A percentile compares a stretch with the other conserved stretches of the same genome.
Conservation (phyloP, 352 stramenopile genomes). For the Stramenopiles sp. region DNA sequence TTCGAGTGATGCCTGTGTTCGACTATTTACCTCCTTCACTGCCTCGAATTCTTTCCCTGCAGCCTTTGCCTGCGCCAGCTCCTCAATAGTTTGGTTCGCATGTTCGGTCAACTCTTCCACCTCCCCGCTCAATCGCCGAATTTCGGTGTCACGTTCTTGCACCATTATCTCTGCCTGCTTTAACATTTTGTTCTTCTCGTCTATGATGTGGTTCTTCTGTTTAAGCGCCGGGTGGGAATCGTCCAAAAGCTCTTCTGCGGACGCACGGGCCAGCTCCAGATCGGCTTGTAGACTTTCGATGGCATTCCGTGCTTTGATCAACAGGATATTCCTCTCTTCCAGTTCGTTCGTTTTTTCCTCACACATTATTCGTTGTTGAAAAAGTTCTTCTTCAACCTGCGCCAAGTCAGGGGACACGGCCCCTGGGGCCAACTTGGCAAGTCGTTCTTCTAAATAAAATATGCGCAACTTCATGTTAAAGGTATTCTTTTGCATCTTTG, state of each 20-base stretch:
- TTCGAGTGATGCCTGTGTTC: background rate
- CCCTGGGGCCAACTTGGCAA: background rate
- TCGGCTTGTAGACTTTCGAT: background rate
- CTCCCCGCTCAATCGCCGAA: background rate
- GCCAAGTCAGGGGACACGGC: background rate
- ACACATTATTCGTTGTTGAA: slow-evolving; percentile 11
- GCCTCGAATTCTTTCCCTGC: background rate
- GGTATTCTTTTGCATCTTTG: slow-evolving; percentile 5
- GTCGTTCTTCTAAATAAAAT: slow-evolving; percentile 13
- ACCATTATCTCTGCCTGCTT: background rate
- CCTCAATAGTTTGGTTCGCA: background rate
- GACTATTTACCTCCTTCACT: background rate
- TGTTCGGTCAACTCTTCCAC: background rate
- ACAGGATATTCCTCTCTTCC: background rate
- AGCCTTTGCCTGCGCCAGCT: background rate
- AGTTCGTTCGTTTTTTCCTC: slow-evolving; percentile 5
- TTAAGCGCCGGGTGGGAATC: background rate
- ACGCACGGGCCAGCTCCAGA: background rate
- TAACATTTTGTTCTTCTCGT: background rate
- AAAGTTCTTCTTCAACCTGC: background rate
- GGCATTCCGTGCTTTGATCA: background rate
- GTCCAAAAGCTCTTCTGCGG: background rate
- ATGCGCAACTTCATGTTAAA: slow-evolving; percentile 13
- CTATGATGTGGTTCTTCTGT: background rate
- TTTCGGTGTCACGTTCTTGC: background rate